phyloP scores from a whole-genome alignment of 352 stramenopile species.

The Pythium sp. region DNA sequence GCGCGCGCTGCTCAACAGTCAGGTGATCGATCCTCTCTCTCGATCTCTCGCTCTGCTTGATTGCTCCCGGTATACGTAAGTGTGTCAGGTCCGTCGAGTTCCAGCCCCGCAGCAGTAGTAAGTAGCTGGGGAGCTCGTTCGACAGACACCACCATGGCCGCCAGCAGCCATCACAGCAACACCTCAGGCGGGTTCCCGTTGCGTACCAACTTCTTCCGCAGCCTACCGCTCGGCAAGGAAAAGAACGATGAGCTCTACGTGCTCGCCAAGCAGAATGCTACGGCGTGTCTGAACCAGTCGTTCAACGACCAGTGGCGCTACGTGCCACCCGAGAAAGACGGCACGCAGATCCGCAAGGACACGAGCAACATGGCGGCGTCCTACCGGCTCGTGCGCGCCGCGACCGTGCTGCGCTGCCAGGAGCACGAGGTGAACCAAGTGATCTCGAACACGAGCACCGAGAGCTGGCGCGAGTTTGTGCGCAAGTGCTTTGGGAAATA shows the following conservation, averaged over 20 bases:
- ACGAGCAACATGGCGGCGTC: constrained; percentile 72
- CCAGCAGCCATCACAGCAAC: constrained; percentile 7
- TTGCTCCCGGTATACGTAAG: neutral
- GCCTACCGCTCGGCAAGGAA: constrained; percentile 51
- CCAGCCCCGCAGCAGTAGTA: neutral
- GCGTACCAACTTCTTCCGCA: constrained; percentile 71
- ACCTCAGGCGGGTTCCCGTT: constrained; percentile 47
- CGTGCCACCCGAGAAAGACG: constrained; percentile 75
- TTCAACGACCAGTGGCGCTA: constrained; percentile 84
- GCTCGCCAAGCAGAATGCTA: constrained; percentile 51
- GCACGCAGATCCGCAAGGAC: constrained; percentile 79
- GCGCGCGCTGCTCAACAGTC: neutral
- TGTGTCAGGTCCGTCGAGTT: neutral
- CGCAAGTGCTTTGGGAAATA: constrained; percentile 75
- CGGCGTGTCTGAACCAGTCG: constrained; percentile 58
- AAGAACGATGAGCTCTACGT: constrained; percentile 54
- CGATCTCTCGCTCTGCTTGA: neutral
- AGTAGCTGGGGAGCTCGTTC: neutral
- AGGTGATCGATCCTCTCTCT: neutral
- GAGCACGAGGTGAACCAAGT: constrained; percentile 75
- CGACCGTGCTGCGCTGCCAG: constrained; percentile 68
- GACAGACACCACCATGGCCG: neutral
- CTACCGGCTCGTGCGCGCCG: constrained; percentile 60
- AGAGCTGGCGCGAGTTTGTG: constrained; percentile 73
- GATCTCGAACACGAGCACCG: constrained; percentile 63